Evolutionary conservation across 1,284 basidiomycete genomes (phyloP).

Genomic region (Fomitopsis palustris): DNA sequence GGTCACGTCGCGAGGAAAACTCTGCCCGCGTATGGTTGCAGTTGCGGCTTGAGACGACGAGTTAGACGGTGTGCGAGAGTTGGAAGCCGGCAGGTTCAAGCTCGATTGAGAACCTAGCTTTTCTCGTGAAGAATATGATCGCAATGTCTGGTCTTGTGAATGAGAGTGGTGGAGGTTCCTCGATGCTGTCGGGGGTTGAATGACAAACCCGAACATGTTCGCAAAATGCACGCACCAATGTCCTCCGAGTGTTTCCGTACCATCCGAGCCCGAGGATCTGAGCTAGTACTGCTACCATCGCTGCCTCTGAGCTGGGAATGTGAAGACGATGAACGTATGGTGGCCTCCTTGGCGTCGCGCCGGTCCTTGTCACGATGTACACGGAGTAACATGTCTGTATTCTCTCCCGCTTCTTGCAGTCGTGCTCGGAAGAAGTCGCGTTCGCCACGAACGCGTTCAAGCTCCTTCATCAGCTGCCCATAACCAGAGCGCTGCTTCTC

Average conservation of each 20-base stretch:
- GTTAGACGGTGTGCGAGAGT: constrained; percentile 9
- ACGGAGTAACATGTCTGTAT: constrained; percentile 31
- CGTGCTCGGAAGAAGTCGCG: constrained; percentile 65
- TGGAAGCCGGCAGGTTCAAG: constrained; percentile 13
- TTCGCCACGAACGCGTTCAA: constrained; percentile 77
- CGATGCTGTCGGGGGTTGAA: constrained; percentile 10
- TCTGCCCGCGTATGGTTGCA: neutral
- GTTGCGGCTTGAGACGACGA: neutral
- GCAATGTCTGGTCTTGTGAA: constrained; percentile 11
- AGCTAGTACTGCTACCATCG: constrained; percentile 15
- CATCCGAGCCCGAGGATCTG: constrained; percentile 30
- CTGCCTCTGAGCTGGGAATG: constrained; percentile 25
- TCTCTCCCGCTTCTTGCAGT: constrained; percentile 40
- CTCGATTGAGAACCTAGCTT: constrained; percentile 18
- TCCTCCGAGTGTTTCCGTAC: constrained; percentile 50
- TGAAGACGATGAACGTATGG: constrained; percentile 24
- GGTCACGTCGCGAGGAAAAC: neutral
- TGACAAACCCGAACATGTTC: constrained; percentile 4
- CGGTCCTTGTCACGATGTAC: constrained; percentile 31
- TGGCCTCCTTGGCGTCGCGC: constrained; percentile 21
- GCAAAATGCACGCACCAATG: constrained; percentile 35
- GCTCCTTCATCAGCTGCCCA: constrained; percentile 70
- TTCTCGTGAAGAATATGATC: constrained; percentile 9
- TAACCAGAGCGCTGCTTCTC: constrained; percentile 81
- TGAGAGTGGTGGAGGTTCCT: constrained; percentile 6